Conservation (phyloP, 2,329 filamentous ascomycete species). For the Ascochyta clinopodiicola region DNA sequence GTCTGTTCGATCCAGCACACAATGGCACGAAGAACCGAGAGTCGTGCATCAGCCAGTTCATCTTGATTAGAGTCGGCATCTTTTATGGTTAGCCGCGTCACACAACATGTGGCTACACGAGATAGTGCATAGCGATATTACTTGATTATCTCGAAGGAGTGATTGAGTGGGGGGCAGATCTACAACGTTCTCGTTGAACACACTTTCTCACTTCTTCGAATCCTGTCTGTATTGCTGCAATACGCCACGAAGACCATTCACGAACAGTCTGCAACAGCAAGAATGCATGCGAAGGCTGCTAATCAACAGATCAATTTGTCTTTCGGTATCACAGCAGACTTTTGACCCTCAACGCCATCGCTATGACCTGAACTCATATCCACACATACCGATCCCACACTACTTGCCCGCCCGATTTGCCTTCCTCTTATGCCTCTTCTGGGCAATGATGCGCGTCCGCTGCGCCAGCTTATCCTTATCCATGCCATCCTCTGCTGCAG, state of each 20-base stretch:
- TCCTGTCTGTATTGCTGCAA: not conserved
- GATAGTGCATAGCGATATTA: not conserved
- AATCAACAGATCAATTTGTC: not conserved
- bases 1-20: not conserved
- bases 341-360: slow-evolving; percentile 13
- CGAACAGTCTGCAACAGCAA: not conserved
- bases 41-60: not conserved
- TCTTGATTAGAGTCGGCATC: not conserved
- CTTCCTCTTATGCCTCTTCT: slow-evolving; percentile 78
- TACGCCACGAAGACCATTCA: not conserved
- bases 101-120: not conserved
- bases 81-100: not conserved
- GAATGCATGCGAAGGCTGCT: not conserved
- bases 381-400: not conserved
- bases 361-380: slow-evolving; percentile 8
- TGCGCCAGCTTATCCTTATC: slow-evolving; percentile 63
- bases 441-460: slow-evolving; percentile 79
- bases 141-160: not conserved
- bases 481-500: slow-evolving; percentile 17
- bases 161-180: not conserved
- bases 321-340: slow-evolving; percentile 3
- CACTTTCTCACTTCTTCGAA: slow-evolving; percentile 7
- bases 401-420: slow-evolving; percentile 63
- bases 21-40: not conserved
- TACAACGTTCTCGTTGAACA: not conserved